Percentiles rank a stretch among this genome's conserved stretches.
Evolutionary conservation across 2,329 filamentous ascomycete species (phyloP).

Genomic region (Fusarium devonianum): DNA sequence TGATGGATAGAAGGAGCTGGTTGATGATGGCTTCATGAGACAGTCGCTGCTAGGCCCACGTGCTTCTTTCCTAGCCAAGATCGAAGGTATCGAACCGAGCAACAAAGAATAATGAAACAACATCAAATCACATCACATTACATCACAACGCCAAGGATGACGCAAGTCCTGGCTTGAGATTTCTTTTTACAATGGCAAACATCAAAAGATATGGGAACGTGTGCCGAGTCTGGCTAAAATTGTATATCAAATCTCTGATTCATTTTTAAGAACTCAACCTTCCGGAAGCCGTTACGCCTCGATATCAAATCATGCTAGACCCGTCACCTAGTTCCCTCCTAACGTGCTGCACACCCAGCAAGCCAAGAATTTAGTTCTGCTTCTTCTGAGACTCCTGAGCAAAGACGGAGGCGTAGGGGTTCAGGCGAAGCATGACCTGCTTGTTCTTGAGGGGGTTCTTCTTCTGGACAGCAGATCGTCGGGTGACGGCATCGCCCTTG

Average conservation of each 20-base stretch:
- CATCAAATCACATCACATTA: conserved; percentile 11
- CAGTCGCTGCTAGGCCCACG: too few relatives aligned
- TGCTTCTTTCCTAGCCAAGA: too few relatives aligned
- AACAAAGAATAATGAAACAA: not conserved
- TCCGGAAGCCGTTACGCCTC: conserved; percentile 51
- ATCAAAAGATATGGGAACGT: conserved; percentile 24
- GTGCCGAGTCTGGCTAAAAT: conserved; percentile 35
- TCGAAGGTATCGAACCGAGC: too few relatives aligned
- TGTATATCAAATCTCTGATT: conserved; percentile 48
- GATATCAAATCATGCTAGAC: conserved; percentile 47
- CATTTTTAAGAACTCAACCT: conserved; percentile 46
- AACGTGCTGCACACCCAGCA: conserved; percentile 51
- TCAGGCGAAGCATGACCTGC: conserved; percentile 97
- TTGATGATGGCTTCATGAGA: too few relatives aligned
- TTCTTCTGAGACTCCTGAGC: conserved; percentile 67
- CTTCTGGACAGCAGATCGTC: conserved; percentile 94
- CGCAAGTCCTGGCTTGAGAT: conserved; percentile 1
- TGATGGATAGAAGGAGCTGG: too few relatives aligned
- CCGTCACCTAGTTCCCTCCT: conserved; percentile 38
- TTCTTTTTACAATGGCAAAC: not conserved
- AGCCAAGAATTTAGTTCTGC: conserved; percentile 47
- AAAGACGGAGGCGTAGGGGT: conserved; percentile 95
- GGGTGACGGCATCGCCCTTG: conserved; percentile 88
- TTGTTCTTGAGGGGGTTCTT: conserved; percentile 99
- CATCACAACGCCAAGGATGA: not conserved